phyloP scores from a whole-genome alignment of 164 flowering plant genomes.

The Chimonanthus salicifolius region DNA sequence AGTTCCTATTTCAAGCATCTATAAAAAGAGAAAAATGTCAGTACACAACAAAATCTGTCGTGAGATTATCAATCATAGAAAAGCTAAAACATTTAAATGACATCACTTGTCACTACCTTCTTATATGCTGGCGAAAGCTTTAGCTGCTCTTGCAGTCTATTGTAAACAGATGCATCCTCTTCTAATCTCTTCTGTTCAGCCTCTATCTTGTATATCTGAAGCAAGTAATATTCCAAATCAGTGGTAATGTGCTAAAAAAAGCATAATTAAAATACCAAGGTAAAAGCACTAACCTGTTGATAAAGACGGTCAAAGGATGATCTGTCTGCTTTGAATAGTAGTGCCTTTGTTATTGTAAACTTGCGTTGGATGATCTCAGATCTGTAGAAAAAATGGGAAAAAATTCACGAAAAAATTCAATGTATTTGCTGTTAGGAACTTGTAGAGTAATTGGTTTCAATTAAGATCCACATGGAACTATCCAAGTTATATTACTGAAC shows the following conservation, averaged over 20 bases:
- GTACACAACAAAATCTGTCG: background rate
- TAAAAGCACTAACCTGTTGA: constrained; percentile 51
- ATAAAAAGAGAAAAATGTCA: constrained; percentile 4
- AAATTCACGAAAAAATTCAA: background rate
- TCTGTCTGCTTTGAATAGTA: constrained; percentile 65
- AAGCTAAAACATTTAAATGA: background rate
- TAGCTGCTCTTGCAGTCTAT: constrained; percentile 80
- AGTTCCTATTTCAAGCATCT: constrained; percentile 72
- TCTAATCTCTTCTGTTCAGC: constrained; percentile 77
- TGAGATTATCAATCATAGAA: background rate
- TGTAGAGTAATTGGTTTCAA: constrained; percentile 1
- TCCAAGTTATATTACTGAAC: background rate
- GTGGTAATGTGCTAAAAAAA: background rate
- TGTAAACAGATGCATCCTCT: constrained; percentile 76
- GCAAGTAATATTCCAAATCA: constrained; percentile 9
- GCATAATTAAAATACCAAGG: background rate
- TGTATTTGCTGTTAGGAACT: background rate
- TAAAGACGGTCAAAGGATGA: constrained; percentile 75
- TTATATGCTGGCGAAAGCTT: constrained; percentile 85
- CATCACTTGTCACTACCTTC: constrained; percentile 43
- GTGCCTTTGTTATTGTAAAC: constrained; percentile 66
- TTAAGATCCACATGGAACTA: background rate
- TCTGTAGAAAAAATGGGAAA: constrained; percentile 26
- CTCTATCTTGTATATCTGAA: constrained; percentile 73
- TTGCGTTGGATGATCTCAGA: constrained; percentile 63